phyloP scores from a whole-genome alignment of 176 grass and related monocot genomes.

The Cenchrus americanus region DNA sequence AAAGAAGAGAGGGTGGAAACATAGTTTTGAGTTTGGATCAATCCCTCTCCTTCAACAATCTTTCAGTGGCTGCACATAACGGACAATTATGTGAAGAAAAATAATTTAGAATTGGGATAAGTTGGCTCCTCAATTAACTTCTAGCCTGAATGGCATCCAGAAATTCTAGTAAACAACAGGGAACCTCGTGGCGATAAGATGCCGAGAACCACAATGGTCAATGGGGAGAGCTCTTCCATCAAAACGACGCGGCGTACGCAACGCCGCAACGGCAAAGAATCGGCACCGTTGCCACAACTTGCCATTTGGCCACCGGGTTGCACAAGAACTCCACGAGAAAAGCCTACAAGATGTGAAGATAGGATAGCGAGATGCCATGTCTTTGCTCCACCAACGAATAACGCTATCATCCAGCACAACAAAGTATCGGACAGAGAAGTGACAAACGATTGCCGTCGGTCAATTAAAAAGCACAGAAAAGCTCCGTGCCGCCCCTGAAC shows the following conservation, averaged over 20 bases:
- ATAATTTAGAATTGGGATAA: no score
- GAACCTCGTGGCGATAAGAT: not conserved
- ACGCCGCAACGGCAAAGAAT: not conserved
- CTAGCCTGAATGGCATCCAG: no score
- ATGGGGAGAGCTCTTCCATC: not conserved
- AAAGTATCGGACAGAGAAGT: not conserved
- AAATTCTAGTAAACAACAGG: no score
- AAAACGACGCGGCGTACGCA: not conserved
- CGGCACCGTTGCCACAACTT: not conserved
- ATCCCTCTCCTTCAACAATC: no score
- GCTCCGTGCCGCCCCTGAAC: conserved; percentile 35
- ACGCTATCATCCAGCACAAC: conserved; percentile 7
- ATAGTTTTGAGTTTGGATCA: no score
- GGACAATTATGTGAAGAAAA: no score
- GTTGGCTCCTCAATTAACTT: no score
- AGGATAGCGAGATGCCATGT: not conserved
- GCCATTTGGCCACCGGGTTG: conserved; percentile 34
- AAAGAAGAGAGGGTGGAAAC: no score
- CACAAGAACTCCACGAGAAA: conserved; percentile 9
- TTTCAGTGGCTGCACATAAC: no score
- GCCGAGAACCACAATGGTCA: not conserved
- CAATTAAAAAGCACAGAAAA: not conserved
- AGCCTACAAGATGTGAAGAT: conserved; percentile 17
- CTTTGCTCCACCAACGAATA: not conserved
- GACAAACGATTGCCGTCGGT: conserved; percentile 38